Evolutionary conservation across 2,329 filamentous ascomycete species (phyloP).

Genomic region (Ceratocystis harringtonii): DNA sequence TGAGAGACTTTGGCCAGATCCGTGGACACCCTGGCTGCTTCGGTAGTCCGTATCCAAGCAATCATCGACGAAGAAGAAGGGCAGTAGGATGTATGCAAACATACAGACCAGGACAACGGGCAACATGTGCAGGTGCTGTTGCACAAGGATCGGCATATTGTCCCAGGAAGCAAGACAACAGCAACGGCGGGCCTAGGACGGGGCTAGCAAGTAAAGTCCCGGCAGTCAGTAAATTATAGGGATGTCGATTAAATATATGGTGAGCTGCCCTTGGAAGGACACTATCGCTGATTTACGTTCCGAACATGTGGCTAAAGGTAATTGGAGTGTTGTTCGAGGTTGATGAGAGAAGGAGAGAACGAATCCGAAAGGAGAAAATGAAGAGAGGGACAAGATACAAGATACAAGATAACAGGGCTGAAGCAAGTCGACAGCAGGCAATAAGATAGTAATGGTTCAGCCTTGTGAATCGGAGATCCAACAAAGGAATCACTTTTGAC

Average conservation of each 20-base stretch:
- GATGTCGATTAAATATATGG: neutral
- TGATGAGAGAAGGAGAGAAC: neutral
- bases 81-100: constrained; percentile 10
- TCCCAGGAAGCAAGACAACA: neutral
- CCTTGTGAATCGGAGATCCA: neutral
- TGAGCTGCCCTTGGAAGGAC: neutral
- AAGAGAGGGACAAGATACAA: neutral
- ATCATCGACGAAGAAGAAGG: constrained; percentile 7
- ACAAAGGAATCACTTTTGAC: neutral
- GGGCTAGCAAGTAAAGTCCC: neutral
- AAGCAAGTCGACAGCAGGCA: no score
- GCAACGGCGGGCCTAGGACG: no score
- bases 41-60: neutral
- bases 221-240: neutral
- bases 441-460: no score
- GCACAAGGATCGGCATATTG: constrained; percentile 2
- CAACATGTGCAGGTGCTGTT: constrained; percentile 10
- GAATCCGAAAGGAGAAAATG: neutral
- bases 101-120: constrained; percentile 7
- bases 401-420: neutral
- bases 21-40: neutral
- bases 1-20: neutral
- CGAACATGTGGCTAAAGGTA: neutral
- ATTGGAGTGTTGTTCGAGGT: neutral
- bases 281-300: neutral